These are phyloP conservation scores for Pyracantha coccinea DNA, from an alignment of 331 rosid genomes.

Conservation along the genomic window DNA sequence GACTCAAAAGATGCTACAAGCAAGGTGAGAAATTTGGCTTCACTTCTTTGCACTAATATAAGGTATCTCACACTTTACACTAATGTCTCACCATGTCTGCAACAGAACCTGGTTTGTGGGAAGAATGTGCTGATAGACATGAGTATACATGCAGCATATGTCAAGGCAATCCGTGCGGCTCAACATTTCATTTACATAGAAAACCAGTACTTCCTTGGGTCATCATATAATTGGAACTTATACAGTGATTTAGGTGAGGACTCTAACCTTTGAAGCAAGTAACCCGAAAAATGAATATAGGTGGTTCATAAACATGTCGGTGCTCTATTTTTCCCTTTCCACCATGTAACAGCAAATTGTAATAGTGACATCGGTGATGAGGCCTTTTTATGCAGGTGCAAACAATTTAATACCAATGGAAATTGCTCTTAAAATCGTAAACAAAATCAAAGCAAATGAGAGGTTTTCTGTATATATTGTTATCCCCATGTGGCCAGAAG, in stretches of 20 bases:
- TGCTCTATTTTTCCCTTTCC: background rate
- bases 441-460: slow-evolving; percentile 63
- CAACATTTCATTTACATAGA: slow-evolving; percentile 75
- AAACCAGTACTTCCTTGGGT: slow-evolving; percentile 85
- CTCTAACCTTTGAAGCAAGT: background rate
- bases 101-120: slow-evolving; percentile 79
- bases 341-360: background rate
- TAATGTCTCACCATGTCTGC: slow-evolving; percentile 1
- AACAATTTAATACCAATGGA: slow-evolving; percentile 85
- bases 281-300: background rate
- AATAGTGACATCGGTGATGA: background rate
- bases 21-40: slow-evolving; percentile 33
- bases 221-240: slow-evolving; percentile 71
- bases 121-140: slow-evolving; percentile 78
- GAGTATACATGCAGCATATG: slow-evolving; percentile 92
- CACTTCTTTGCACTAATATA: background rate
- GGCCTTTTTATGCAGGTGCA: slow-evolving; percentile 46
- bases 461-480: slow-evolving; percentile 61
- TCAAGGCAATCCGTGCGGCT: slow-evolving; percentile 69
- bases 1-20: slow-evolving; percentile 49
- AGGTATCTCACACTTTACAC: background rate
- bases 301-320: background rate
- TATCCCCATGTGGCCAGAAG: slow-evolving; percentile 96
- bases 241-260: slow-evolving; percentile 57
- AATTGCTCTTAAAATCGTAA: slow-evolving; percentile 66